Percentiles rank a stretch among this genome's conserved stretches.
Evolutionary conservation across 257 asterid genomes (phyloP).

Genomic region (Fraxinus pennsylvanica): DNA sequence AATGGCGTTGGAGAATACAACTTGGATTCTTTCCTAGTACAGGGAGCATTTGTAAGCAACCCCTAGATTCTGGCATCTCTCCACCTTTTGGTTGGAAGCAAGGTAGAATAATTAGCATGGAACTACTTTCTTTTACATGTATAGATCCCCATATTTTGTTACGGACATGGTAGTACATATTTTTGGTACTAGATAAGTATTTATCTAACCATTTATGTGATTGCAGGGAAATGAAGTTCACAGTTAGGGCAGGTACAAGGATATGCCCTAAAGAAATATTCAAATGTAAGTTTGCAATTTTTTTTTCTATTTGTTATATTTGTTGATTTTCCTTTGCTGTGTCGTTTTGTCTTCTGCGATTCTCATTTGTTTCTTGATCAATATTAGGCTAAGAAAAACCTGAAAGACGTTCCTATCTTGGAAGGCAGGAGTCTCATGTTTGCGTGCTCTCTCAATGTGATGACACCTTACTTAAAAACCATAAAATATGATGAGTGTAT

Average conservation of each 20-base stretch:
- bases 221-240: too few relatives aligned
- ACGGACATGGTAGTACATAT: background rate
- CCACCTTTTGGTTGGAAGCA: background rate
- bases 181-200: background rate
- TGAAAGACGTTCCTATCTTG: slow-evolving; percentile 62
- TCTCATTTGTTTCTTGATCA: background rate
- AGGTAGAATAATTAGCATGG: background rate
- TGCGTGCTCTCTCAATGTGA: slow-evolving; percentile 88
- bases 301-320: slow-evolving; percentile 19
- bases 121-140: background rate
- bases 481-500: background rate
- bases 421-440: slow-evolving; percentile 62
- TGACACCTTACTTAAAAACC: slow-evolving; percentile 91
- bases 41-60: slow-evolving; percentile 31
- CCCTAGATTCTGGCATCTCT: too few relatives aligned
- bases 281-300: slow-evolving; percentile 57
- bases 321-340: background rate
- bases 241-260: slow-evolving; percentile 65
- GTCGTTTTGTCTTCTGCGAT: slow-evolving; percentile 14
- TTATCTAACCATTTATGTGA: slow-evolving; percentile 25
- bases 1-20: slow-evolving; percentile 47
- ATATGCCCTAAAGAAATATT: slow-evolving; percentile 74
- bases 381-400: slow-evolving; percentile 1
- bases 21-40: too few relatives aligned
- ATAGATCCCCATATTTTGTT: background rate